phyloP scores from a whole-genome alignment of 1,284 basidiomycete genomes.

The Apiotrichum sp. region DNA sequence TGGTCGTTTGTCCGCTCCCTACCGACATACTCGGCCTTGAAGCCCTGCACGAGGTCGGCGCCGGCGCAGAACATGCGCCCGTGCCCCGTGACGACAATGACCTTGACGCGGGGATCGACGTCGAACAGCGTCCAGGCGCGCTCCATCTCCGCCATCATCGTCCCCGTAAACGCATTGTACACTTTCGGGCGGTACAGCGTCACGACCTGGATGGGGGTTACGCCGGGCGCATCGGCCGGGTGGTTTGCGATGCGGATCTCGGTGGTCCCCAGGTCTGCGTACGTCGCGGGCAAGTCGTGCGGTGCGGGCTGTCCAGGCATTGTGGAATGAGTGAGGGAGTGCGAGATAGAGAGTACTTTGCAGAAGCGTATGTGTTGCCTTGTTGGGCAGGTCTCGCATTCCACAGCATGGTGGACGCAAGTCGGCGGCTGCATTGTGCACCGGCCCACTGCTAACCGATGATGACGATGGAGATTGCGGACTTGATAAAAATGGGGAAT shows the following conservation, averaged over 20 bases:
- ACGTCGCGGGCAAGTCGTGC: background rate
- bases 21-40: constrained; percentile 2
- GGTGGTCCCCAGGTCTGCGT: constrained; percentile 4
- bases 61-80: constrained; percentile 19
- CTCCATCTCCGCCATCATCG: constrained; percentile 13
- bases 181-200: constrained; percentile 15
- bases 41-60: constrained; percentile 11
- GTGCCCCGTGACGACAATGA: constrained; percentile 12
- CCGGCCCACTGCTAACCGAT: too few relatives aligned
- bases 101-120: constrained; percentile 17
- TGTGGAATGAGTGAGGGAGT: too few relatives aligned
- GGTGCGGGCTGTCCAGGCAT: too few relatives aligned
- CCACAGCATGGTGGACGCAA: too few relatives aligned
- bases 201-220: constrained; percentile 18
- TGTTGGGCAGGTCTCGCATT: too few relatives aligned
- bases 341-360: too few relatives aligned
- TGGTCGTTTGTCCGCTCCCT: constrained; percentile 3
- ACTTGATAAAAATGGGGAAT: too few relatives aligned
- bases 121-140: constrained; percentile 7
- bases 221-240: constrained; percentile 11
- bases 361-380: too few relatives aligned
- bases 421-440: too few relatives aligned
- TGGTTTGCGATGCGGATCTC: constrained; percentile 11
- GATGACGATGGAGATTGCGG: too few relatives aligned
- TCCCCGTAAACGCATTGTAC: constrained; percentile 16